Conservation (phyloP, 495 filamentous ascomycete species). For the Neurospora africana region DNA sequence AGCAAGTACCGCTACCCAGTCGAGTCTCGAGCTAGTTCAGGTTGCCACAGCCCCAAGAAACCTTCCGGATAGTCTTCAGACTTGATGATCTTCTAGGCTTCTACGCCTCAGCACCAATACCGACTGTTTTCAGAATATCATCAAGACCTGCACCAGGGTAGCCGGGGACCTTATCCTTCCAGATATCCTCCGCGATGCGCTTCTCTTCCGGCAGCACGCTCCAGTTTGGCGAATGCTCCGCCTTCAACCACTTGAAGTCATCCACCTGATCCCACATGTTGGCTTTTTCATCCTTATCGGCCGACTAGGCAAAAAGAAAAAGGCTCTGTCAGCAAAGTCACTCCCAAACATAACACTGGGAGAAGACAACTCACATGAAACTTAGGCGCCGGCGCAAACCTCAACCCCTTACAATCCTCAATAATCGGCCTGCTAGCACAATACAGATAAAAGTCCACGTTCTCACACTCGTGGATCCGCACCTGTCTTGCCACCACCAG, state of each 20-base stretch:
- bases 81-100: not conserved
- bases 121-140: conserved; percentile 55
- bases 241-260: conserved; percentile 95
- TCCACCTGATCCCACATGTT: conserved; percentile 86
- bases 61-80: not conserved
- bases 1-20: not conserved
- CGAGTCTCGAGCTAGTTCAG: not conserved
- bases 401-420: conserved; percentile 69
- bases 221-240: conserved; percentile 84
- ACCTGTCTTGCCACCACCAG: conserved; percentile 73
- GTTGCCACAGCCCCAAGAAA: not conserved
- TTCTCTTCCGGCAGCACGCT: conserved; percentile 50
- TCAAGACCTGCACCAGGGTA: conserved; percentile 50
- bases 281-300: conserved; percentile 21
- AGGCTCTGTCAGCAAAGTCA: not conserved
- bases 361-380: conserved; percentile 46
- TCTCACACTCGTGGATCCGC: conserved; percentile 75
- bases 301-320: conserved; percentile 10
- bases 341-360: not conserved
- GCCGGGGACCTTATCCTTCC: conserved; percentile 60
- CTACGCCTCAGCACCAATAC: conserved; percentile 22
- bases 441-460: conserved; percentile 73
- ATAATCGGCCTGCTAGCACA: conserved; percentile 83
- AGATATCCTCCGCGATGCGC: conserved; percentile 51
- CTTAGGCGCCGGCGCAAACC: conserved; percentile 66